A percentile compares a stretch with the other conserved stretches of the same genome.
These are phyloP conservation scores for Lasiodiplodia gonubiensis DNA, from an alignment of 2,329 filamentous ascomycete genomes.

Conservation along the genomic window DNA sequence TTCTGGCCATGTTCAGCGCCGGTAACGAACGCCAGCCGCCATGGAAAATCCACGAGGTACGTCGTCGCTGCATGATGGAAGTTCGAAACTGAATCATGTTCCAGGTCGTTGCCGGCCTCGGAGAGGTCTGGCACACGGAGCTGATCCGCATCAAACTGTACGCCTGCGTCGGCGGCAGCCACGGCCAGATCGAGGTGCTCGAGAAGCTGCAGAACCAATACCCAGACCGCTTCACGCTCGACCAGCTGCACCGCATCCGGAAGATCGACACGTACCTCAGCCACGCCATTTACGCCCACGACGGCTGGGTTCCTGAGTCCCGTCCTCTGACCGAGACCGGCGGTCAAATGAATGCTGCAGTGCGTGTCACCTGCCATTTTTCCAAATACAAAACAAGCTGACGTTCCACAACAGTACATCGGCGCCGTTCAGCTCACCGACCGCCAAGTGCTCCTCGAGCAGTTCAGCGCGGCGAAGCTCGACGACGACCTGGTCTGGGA, in stretches of 20 bases:
- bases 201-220: conserved; percentile 40
- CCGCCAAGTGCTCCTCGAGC: conserved; percentile 41
- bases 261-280: conserved; percentile 41
- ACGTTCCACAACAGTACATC: conserved; percentile 36
- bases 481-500: conserved; percentile 46
- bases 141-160: conserved; percentile 48
- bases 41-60: conserved; percentile 35
- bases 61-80: neutral
- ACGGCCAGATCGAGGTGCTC: conserved; percentile 46
- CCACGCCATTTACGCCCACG: conserved; percentile 43
- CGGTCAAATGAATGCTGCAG: conserved; percentile 47
- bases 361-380: neutral
- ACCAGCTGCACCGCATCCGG: conserved; percentile 36
- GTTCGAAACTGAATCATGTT: neutral
- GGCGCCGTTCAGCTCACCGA: conserved; percentile 48
- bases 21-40: conserved; percentile 38
- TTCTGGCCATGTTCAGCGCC: conserved; percentile 47
- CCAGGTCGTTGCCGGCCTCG: conserved; percentile 40
- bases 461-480: conserved; percentile 42
- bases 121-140: conserved; percentile 45
- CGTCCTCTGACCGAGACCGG: conserved; percentile 45
- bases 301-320: conserved; percentile 43
- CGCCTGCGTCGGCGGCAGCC: conserved; percentile 46
- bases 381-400: neutral
- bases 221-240: conserved; percentile 32